Evolutionary conservation across 1,284 basidiomycete genomes (phyloP).

Genomic region (Vanrija pseudolonga): DNA sequence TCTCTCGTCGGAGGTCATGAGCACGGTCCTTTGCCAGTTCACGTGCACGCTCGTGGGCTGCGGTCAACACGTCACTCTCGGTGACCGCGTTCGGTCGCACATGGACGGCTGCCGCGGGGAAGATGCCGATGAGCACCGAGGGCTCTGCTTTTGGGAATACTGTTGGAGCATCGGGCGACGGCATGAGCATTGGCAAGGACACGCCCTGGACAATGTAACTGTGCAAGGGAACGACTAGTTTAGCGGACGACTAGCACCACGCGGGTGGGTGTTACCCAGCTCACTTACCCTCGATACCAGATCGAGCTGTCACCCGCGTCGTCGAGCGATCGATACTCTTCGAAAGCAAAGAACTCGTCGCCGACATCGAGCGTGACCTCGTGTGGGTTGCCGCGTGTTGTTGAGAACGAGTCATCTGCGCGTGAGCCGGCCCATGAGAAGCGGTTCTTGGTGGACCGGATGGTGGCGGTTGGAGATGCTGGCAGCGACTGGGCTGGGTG

Average conservation of each 20-base stretch:
- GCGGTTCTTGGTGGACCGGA: slow-evolving; percentile 18
- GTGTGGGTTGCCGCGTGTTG: slow-evolving; percentile 32
- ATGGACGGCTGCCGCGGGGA: slow-evolving; percentile 85
- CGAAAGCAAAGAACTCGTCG: slow-evolving; percentile 94
- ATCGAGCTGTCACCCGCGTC: slow-evolving; percentile 58
- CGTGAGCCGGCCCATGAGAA: slow-evolving; percentile 29
- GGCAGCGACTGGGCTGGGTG: slow-evolving; percentile 27
- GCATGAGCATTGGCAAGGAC: slow-evolving; percentile 59
- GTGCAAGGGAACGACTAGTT: not conserved
- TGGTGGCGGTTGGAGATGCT: slow-evolving; percentile 11
- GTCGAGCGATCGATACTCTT: slow-evolving; percentile 61
- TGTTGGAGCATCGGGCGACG: slow-evolving; percentile 11
- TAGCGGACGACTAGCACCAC: too few species aligned
- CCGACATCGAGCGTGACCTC: slow-evolving; percentile 60
- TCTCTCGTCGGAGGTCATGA: slow-evolving; percentile 35
- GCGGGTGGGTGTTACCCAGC: not conserved
- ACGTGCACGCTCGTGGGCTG: slow-evolving; percentile 47
- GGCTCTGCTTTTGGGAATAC: slow-evolving; percentile 49
- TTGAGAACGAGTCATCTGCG: slow-evolving; percentile 9
- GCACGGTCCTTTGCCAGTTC: slow-evolving; percentile 26
- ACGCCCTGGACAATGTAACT: slow-evolving; percentile 85
- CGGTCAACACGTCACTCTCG: slow-evolving; percentile 77
- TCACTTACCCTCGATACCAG: slow-evolving; percentile 81
- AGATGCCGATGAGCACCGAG: slow-evolving; percentile 93
- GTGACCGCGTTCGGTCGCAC: slow-evolving; percentile 84